Conservation (phyloP, 1,139 yeast species). For the Candida neerlandica region DNA sequence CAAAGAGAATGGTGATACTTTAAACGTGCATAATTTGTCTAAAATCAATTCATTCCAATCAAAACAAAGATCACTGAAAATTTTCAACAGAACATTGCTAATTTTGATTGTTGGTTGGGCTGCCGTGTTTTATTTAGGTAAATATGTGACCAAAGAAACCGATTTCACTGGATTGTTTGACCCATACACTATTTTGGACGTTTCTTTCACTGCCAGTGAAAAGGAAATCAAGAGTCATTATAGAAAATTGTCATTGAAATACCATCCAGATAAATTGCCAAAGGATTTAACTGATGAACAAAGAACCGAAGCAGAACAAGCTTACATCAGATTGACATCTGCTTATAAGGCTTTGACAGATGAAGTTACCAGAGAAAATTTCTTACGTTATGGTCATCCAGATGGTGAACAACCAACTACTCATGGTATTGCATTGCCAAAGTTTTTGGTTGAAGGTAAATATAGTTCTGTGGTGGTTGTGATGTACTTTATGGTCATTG, state of each 20-base stretch:
- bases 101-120: constrained; percentile 70
- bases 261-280: constrained; percentile 91
- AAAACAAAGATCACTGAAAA: constrained; percentile 37
- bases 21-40: constrained; percentile 44
- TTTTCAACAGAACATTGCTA: constrained; percentile 49
- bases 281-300: constrained; percentile 66
- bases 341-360: constrained; percentile 97
- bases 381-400: constrained; percentile 89
- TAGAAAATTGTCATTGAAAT: constrained; percentile 81
- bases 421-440: constrained; percentile 97
- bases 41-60: constrained; percentile 45
- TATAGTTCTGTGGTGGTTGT: constrained; percentile 69
- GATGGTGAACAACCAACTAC: constrained; percentile 95
- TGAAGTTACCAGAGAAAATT: constrained; percentile 80
- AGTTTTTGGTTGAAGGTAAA: constrained; percentile 83
- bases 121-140: constrained; percentile 51
- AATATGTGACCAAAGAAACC: constrained; percentile 50
- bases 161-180: constrained; percentile 62
- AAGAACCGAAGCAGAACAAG: constrained; percentile 63
- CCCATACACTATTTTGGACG: constrained; percentile 85
- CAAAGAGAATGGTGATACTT: constrained; percentile 26
- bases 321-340: constrained; percentile 79
- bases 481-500: constrained; percentile 71
- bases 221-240: constrained; percentile 80
- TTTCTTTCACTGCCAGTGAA: constrained; percentile 68